Percentiles rank a stretch among this genome's conserved stretches.
Evolutionary conservation across 495 filamentous ascomycete genomes (phyloP).

Genomic region (Hypoxylon lienhwacheense): DNA sequence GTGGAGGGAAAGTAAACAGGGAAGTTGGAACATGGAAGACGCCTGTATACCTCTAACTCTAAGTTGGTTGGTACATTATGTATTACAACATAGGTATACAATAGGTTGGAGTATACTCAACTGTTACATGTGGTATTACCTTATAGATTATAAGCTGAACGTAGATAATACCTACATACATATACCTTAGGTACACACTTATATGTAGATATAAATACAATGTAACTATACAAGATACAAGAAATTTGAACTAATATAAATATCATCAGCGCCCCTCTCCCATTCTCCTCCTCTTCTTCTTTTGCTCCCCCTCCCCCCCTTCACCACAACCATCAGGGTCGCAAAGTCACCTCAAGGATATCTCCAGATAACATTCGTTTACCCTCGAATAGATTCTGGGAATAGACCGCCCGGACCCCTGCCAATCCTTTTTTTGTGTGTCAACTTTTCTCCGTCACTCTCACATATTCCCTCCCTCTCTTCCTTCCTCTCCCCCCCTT

Average conservation of each 20-base stretch:
- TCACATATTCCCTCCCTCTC: constrained; percentile 34
- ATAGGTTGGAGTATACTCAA: no score
- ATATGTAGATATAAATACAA: background rate
- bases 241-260: constrained; percentile 44
- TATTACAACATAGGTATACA: no score
- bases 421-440: constrained; percentile 55
- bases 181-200: background rate
- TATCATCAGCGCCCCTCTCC: constrained; percentile 43
- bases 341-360: constrained; percentile 52
- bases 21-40: no score
- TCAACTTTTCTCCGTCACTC: constrained; percentile 37
- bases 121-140: no score
- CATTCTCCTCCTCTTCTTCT: constrained; percentile 32
- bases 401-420: constrained; percentile 54
- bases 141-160: no score
- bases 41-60: no score
- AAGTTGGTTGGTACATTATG: no score
- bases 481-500: constrained; percentile 25
- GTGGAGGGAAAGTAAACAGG: background rate
- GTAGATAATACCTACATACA: no score
- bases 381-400: constrained; percentile 39
- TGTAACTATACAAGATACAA: background rate
- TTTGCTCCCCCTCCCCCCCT: constrained; percentile 40
- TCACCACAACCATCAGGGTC: constrained; percentile 56
- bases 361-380: constrained; percentile 46